Conservation (phyloP, 768 basidiomycete species). For the Tulasnella sp. region DNA sequence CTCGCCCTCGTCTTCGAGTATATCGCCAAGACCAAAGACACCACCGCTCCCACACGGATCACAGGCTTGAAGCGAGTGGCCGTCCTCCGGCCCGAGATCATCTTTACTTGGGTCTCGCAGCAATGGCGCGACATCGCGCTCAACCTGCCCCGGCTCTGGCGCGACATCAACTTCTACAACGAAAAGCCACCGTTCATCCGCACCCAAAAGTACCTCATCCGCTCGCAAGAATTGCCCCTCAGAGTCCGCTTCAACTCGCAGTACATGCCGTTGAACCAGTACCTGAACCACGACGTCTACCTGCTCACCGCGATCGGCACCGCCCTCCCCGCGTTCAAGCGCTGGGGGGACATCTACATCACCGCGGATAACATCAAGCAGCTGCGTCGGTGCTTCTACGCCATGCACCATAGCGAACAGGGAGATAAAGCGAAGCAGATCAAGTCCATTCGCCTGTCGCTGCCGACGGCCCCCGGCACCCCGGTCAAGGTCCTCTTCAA, state of each 20-base stretch:
- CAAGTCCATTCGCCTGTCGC: background rate
- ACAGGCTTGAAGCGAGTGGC: background rate
- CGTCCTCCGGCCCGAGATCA: background rate
- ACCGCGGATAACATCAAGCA: background rate
- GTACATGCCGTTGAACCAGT: background rate
- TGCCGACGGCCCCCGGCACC: background rate
- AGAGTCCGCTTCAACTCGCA: background rate
- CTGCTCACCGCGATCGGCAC: background rate
- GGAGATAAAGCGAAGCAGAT: background rate
- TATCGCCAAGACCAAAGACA: background rate
- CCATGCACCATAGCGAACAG: background rate
- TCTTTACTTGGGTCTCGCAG: constrained; percentile 8
- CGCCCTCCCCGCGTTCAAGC: background rate
- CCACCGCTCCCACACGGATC: background rate
- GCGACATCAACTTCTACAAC: constrained; percentile 14
- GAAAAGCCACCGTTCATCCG: constrained; percentile 1
- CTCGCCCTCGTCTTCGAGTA: background rate
- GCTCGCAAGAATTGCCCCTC: background rate
- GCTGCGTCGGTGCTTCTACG: constrained; percentile 9
- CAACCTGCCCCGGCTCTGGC: constrained; percentile 11
- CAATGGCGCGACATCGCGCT: constrained; percentile 6
- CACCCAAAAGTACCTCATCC: background rate
- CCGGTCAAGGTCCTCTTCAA: background rate
- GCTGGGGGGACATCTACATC: background rate
- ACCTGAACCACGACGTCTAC: constrained; percentile 1